phyloP scores from a whole-genome alignment of 306 rosid genomes.

The Vigna hirtella region DNA sequence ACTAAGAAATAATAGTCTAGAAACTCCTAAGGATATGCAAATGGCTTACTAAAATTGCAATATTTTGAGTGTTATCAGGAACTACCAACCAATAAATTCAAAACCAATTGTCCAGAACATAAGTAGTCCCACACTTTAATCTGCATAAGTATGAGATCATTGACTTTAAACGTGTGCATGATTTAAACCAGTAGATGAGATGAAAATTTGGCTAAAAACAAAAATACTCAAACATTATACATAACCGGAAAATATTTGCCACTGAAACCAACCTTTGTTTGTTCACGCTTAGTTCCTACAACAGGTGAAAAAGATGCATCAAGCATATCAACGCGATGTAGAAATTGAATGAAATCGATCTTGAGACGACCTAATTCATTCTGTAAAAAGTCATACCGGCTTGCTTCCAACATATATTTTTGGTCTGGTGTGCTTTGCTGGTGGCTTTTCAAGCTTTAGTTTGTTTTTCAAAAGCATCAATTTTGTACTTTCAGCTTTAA shows the following conservation, averaged over 20 bases:
- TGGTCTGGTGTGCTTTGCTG: conserved; percentile 58
- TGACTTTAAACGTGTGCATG: conserved; percentile 8
- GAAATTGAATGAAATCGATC: conserved; percentile 60
- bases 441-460: conserved; percentile 68
- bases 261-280: conserved; percentile 48
- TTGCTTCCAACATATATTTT: conserved; percentile 67
- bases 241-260: conserved; percentile 29
- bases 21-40: no score
- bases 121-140: conserved; percentile 15
- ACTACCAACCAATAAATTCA: conserved; percentile 24
- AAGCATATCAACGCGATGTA: conserved; percentile 58
- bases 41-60: background rate
- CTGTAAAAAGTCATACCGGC: conserved; percentile 47
- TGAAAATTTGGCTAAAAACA: conserved; percentile 14
- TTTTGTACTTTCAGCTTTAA: conserved; percentile 48
- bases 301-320: conserved; percentile 49
- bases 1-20: no score
- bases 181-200: conserved; percentile 4
- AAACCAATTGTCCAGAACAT: conserved; percentile 22
- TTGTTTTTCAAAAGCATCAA: conserved; percentile 67
- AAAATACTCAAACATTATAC: conserved; percentile 36
- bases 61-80: background rate
- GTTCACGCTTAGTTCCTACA: conserved; percentile 52
- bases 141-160: conserved; percentile 26
- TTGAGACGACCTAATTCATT: conserved; percentile 67